These are phyloP conservation scores for Heliosperma pusillum DNA, from an alignment of 148 eudicot species.

Conservation along the genomic window DNA sequence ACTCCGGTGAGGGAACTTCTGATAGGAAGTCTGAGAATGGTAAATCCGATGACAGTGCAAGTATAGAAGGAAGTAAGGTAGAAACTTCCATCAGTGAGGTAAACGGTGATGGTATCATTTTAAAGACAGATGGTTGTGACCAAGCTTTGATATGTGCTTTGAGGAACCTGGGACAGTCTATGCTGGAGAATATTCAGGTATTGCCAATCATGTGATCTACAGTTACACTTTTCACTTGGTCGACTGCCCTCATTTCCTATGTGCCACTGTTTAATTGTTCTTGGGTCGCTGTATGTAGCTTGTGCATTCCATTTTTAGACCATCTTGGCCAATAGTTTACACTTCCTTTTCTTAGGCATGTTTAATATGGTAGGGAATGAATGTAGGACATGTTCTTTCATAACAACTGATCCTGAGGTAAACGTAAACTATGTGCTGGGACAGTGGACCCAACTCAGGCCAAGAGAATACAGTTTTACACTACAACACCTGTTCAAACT, in stretches of 20 bases:
- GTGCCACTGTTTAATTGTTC: not conserved
- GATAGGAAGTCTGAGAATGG: slow-evolving; percentile 41
- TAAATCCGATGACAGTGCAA: slow-evolving; percentile 30
- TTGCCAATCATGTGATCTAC: not conserved
- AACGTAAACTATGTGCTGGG: too few relatives aligned
- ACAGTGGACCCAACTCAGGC: too few relatives aligned
- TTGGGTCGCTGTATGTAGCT: too few relatives aligned
- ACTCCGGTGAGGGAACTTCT: slow-evolving; percentile 49
- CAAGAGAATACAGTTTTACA: too few relatives aligned
- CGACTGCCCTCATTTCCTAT: not conserved
- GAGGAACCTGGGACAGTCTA: slow-evolving; percentile 81
- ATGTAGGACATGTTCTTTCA: too few relatives aligned
- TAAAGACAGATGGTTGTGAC: slow-evolving; percentile 55
- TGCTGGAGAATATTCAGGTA: slow-evolving; percentile 98
- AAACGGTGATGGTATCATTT: slow-evolving; percentile 20
- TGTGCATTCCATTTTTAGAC: too few relatives aligned
- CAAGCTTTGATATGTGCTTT: slow-evolving; percentile 58
- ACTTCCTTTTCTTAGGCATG: too few relatives aligned
- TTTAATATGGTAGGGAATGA: too few relatives aligned
- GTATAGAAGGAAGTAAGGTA: slow-evolving; percentile 25
- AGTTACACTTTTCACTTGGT: not conserved
- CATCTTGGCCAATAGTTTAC: too few relatives aligned
- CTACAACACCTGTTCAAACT: too few relatives aligned
- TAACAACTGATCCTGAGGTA: too few relatives aligned
- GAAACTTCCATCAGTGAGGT: slow-evolving; percentile 32